Base-by-base conservation (phyloP, 1,284 basidiomycete genomes). In the Wallemia hederae region DNA sequence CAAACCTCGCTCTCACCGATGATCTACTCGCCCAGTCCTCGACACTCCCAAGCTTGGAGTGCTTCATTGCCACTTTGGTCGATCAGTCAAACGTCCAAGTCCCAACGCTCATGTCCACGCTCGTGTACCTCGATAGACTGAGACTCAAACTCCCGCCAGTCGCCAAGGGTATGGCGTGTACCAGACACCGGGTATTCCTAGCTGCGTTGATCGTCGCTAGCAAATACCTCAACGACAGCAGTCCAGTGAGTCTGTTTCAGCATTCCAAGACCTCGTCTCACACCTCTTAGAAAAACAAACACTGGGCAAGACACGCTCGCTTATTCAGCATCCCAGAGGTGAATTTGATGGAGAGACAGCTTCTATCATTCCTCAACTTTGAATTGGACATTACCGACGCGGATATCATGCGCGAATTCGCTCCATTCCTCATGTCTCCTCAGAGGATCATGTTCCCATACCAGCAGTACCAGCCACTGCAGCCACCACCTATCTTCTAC, bases 201-300 rank as follows among this genome's bases (percentile, higher is more conserved):
- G 91, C 92, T 34, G 83, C 85, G 0, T 80, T 97, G 67, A 97
- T 98, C 71, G 85, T 91, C 59, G 83, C 92, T 27, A 85, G 90
- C 66, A 98, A 98, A 74, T 97, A 97, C 72, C 79, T 97, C 68
- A 96, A 98, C 73, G 91, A 97, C 74, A 88, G 86, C 27, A 83
- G 82, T 55, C 86, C 86, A 17, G 11, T 22, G n/a, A n/a, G 24
- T 19, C 28, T 14, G n/a, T n/a, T n/a, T n/a, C n/a, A n/a, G n/a
- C n/a, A n/a, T n/a, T n/a, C n/a, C n/a, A n/a, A n/a, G n/a, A n/a
- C n/a, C n/a, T n/a, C n/a, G n/a, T 29, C 11, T 56, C 5, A 56
- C 55, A 14, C 55, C 14, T 26, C 55, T 56, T 72, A 71, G 22
- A 96, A 92, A 77, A 97, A 97, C 75, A 80, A 81, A 72, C 88